Conservation (phyloP, 2,329 filamentous ascomycete species). For the Camptophora hylomeconis region DNA sequence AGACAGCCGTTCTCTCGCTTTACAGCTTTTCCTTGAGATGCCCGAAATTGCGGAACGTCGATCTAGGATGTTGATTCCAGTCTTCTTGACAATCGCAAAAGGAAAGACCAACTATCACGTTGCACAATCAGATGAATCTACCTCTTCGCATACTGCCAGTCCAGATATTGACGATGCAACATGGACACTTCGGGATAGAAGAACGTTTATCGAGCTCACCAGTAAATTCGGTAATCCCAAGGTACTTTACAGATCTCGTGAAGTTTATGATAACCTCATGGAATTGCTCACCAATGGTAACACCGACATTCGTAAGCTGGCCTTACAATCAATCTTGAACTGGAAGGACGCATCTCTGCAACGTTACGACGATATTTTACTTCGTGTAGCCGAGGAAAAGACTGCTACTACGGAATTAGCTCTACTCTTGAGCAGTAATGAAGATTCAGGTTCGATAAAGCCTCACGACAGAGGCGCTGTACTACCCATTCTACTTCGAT, state of each 20-base stretch:
- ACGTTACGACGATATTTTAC: constrained; percentile 71
- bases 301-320: constrained; percentile 71
- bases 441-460: constrained; percentile 52
- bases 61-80: constrained; percentile 71
- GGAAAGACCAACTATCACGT: constrained; percentile 1
- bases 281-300: constrained; percentile 76
- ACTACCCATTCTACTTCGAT: constrained; percentile 73
- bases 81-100: constrained; percentile 61
- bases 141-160: constrained; percentile 13
- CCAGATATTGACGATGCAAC: constrained; percentile 17
- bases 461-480: constrained; percentile 58
- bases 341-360: constrained; percentile 74
- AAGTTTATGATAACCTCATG: constrained; percentile 65
- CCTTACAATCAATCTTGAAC: constrained; percentile 70
- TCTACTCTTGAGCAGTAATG: constrained; percentile 64
- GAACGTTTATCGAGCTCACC: constrained; percentile 69
- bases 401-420: constrained; percentile 90
- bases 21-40: constrained; percentile 62
- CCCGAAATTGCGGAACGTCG: constrained; percentile 73
- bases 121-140: constrained; percentile 6
- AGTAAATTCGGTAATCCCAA: constrained; percentile 75
- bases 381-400: constrained; percentile 78
- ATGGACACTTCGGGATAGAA: constrained; percentile 55
- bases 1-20: constrained; percentile 57
- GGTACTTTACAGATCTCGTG: constrained; percentile 63